Evolutionary conservation across 2,329 filamentous ascomycete species (phyloP).

Genomic region (Ophiostoma quercus): DNA sequence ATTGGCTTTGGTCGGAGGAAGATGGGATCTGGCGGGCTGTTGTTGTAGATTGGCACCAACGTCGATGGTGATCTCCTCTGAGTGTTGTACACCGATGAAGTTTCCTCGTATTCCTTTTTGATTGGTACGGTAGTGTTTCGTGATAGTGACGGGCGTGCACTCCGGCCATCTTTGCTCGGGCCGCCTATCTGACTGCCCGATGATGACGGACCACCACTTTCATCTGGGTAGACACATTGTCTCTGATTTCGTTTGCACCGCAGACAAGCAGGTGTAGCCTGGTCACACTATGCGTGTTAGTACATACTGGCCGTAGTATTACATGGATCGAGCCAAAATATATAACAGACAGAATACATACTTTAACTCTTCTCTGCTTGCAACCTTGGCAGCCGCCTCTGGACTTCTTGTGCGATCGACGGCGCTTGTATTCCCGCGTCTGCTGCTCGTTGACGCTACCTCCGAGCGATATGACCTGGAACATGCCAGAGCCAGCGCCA

Average conservation of each 20-base stretch:
- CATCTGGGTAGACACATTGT: conserved; percentile 25
- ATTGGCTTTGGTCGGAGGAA: conserved; percentile 20
- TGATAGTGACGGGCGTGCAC: neutral
- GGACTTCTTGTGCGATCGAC: conserved; percentile 29
- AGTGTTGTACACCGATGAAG: neutral
- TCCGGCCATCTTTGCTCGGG: neutral
- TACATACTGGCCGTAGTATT: neutral
- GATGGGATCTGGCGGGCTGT: neutral
- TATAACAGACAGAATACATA: conserved; percentile 15
- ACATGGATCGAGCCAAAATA: neutral
- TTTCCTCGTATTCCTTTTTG: conserved; percentile 7
- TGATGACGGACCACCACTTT: neutral
- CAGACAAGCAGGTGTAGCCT: conserved; percentile 26
- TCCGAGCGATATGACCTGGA: conserved; percentile 29
- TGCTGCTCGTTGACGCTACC: conserved; percentile 25
- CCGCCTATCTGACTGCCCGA: neutral
- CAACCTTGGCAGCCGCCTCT: conserved; percentile 28
- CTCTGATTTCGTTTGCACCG: conserved; percentile 28
- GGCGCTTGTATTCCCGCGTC: conserved; percentile 28
- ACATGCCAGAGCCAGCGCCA: conserved; percentile 22
- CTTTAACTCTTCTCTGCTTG: conserved; percentile 30
- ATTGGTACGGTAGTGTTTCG: neutral
- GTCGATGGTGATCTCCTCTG: neutral
- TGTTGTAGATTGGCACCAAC: neutral
- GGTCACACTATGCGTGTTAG: conserved; percentile 27